Base-by-base conservation (phyloP, 768 basidiomycete genomes). In the Mycena rebaudengoi region DNA sequence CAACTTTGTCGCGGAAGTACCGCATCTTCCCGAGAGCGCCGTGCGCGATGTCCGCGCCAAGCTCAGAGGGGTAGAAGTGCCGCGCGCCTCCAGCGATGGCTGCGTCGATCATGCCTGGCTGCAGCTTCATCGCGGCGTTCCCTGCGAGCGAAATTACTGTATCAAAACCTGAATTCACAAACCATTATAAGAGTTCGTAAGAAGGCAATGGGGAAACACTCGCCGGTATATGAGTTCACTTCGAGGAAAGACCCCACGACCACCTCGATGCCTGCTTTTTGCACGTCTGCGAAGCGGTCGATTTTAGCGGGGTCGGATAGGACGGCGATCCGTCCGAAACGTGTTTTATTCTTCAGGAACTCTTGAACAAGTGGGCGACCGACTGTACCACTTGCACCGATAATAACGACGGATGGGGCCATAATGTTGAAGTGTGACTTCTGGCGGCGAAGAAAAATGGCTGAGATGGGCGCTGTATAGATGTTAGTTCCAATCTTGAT, bases 1-100 rank as follows among this genome's bases (percentile, higher is more conserved):
- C 18, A 35, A 55, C 30, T 21, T 55, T 55, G 41, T 55, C 54
- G 21, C 54, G 54, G 30, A 43, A 55, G 43, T 55, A 55, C 20
- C 54, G 54, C 7, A 7, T 41, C 30, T 55, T 55, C 2, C 54
- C 40, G n/a, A 21, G 20, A 7, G 39, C 16, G 29, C 41, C 54
- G 28, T 33, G 18, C 12, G 41, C 20, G 12, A 55, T 2, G 30
- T 55, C 54, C 14, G 54, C 12, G 20, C 52, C 52, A 7, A 54
- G 20, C 29, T 54, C 52, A 18, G 52, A 41, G 21, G 51, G n/a
- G n/a, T n/a, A n/a, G n/a, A n/a, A n/a, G n/a, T n/a, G n/a, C n/a
- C n/a, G n/a, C n/a, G 51, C 50, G 7, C 50, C 50, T 13, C 26
- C 53, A 16, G 53, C 40, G 20, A 54, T 41, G 53, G 53, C 53